Evolutionary conservation across 805 yeast species (phyloP), one percentile per base, ranked within the genome.

Genomic region (Sugiyamaella qingdaonensis): DNA sequence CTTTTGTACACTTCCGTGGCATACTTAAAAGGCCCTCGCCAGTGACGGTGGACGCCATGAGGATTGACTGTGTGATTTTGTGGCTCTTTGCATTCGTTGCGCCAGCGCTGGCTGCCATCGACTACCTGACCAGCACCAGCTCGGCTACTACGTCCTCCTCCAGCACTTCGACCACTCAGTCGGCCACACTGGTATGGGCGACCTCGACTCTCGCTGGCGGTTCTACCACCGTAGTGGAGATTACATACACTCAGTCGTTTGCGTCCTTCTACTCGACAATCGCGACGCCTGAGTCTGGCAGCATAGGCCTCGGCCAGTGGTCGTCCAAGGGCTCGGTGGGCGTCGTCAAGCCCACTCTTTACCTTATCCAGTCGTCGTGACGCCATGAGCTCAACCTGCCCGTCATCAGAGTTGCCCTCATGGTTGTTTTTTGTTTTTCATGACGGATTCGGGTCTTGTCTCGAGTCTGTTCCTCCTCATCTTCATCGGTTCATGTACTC

Each of bases 281-380:
- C 1, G 75, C 76, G 0, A 49, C 73, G 0, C 84, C 84, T 1
- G 67, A 79, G 13, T 58, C 81, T 0, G 99, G 97, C 1, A 65
- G 78, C 2, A 76, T 90, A 45, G 97, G 97, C 0, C 64, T 92
- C 48, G 97, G 97, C 0, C 69, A 86, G 1, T 62, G 82, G 16
- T 19, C 47, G 16, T 43, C 47, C 11, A 58, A 74, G 1, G 96
- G 96, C 2, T 67, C 74, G 0, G 79, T 88, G 5, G 98, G 97
- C 33, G 46, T 54, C 14, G 62, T 59, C 33, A 50, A 50, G 48
- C 56, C 61, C 11, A 51, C 57, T 19, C 27, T 24, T 18, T 58
- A 52, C 29, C 18, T 55, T 7, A 7, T 24, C 7, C 29, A 24
- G 29, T 24, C 29, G 29, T 24, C 29, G 29, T 24, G 29, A 24